Conservation (phyloP, 192 early-diverging fungal species). For the Kappamyces sp. region DNA sequence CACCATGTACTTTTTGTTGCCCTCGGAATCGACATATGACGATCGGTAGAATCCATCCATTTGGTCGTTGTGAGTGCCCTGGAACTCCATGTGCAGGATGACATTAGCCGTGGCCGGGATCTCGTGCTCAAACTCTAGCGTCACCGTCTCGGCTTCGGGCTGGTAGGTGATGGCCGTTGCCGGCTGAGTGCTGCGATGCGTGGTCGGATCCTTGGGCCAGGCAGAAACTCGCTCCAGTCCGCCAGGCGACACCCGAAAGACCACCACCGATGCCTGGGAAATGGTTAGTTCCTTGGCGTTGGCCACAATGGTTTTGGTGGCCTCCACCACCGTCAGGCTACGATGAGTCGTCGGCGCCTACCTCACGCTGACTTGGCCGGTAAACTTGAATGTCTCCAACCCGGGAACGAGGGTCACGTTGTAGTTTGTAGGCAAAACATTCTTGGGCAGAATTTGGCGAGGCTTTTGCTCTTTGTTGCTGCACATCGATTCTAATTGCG, state of each 20-base stretch:
- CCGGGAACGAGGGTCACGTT: slow-evolving; percentile 72
- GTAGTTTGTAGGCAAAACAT: slow-evolving; percentile 80
- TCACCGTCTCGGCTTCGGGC: slow-evolving; percentile 35
- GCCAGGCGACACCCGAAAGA: slow-evolving; percentile 13
- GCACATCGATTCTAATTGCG: too few relatives aligned
- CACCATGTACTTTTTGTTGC: slow-evolving; percentile 56
- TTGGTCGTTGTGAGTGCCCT: slow-evolving; percentile 59
- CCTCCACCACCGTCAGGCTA: slow-evolving; percentile 19
- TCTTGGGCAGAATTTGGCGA: slow-evolving; percentile 75
- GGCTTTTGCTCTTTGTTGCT: not conserved
- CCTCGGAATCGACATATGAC: slow-evolving; percentile 56
- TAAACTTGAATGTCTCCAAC: slow-evolving; percentile 71
- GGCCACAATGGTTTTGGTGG: slow-evolving; percentile 21
- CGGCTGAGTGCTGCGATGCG: slow-evolving; percentile 24
- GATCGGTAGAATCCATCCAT: slow-evolving; percentile 95
- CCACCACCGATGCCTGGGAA: slow-evolving; percentile 22
- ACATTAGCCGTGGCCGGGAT: slow-evolving; percentile 40
- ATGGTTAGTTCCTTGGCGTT: slow-evolving; percentile 41
- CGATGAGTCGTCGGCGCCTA: slow-evolving; percentile 22
- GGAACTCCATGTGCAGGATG: slow-evolving; percentile 40
- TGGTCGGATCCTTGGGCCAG: slow-evolving; percentile 7
- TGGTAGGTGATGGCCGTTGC: slow-evolving; percentile 40
- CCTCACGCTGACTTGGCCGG: slow-evolving; percentile 70
- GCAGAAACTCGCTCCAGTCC: slow-evolving; percentile 1
- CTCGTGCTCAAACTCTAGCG: slow-evolving; percentile 19